Evolutionary conservation across 2,329 filamentous ascomycete species (phyloP).

Genomic region (Penicillium paneum): DNA sequence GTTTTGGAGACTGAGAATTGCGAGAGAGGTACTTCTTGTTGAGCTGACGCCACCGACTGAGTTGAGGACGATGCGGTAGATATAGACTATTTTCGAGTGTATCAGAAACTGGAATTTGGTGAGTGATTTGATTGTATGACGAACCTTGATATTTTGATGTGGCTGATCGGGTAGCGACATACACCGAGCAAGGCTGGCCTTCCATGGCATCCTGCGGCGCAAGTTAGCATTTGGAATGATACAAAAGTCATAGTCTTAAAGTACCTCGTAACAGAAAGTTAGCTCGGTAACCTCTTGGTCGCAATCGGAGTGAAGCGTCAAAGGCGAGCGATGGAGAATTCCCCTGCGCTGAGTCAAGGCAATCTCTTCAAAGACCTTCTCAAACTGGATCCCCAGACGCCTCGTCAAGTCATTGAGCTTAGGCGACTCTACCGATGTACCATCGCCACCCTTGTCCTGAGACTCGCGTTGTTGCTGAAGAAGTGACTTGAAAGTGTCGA

Average conservation of each 20-base stretch:
- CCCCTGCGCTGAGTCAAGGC: conserved; percentile 67
- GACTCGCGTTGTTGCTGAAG: conserved; percentile 51
- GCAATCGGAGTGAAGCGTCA: conserved; percentile 46
- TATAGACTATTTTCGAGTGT: conserved; percentile 48
- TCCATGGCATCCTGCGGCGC: conserved; percentile 23
- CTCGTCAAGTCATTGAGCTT: conserved; percentile 63
- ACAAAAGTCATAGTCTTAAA: neutral
- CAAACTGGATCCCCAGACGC: conserved; percentile 57
- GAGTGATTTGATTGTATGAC: conserved; percentile 1
- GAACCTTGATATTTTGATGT: conserved; percentile 35
- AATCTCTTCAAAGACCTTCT: conserved; percentile 63
- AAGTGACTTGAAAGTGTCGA: conserved; percentile 49
- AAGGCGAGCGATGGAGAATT: conserved; percentile 61
- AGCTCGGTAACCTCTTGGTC: conserved; percentile 51
- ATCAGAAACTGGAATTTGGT: conserved; percentile 6
- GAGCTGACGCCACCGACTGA: conserved; percentile 60
- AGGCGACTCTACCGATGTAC: conserved; percentile 53
- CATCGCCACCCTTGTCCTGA: conserved; percentile 47
- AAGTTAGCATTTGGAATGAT: conserved; percentile 2
- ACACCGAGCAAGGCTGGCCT: conserved; percentile 30
- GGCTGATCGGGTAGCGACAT: conserved; percentile 33
- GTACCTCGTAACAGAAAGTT: conserved; percentile 54
- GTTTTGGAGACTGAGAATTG: conserved; percentile 32
- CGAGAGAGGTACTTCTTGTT: conserved; percentile 31
- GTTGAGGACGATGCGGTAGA: conserved; percentile 54